Percentiles rank a stretch among this genome's conserved stretches.
These are phyloP conservation scores for Cryphonectria radicalis DNA, from an alignment of 2,329 filamentous ascomycete genomes.

Conservation along the genomic window DNA sequence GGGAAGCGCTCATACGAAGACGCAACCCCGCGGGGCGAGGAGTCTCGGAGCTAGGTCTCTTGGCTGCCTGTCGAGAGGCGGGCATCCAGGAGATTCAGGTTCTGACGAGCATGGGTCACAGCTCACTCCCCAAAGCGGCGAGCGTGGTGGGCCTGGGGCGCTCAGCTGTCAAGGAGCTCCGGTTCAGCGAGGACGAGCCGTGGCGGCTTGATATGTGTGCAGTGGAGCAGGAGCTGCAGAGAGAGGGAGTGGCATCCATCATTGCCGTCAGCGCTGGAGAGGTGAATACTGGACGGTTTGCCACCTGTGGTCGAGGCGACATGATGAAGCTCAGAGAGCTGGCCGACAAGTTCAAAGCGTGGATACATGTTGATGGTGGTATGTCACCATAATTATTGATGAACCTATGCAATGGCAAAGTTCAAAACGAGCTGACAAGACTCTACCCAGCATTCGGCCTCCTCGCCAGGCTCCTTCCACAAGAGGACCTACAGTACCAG, in stretches of 20 bases:
- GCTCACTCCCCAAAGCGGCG: constrained; percentile 82
- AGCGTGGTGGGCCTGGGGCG: constrained; percentile 80
- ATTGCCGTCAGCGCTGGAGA: constrained; percentile 84
- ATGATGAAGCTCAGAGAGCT: constrained; percentile 67
- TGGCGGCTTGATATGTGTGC: constrained; percentile 72
- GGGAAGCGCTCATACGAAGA: constrained; percentile 64
- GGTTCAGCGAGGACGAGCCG: constrained; percentile 54
- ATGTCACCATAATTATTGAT: constrained; percentile 32
- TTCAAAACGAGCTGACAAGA: background rate
- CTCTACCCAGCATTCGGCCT: constrained; percentile 74
- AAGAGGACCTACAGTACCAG: constrained; percentile 34
- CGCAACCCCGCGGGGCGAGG: constrained; percentile 33
- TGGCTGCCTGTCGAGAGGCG: constrained; percentile 66
- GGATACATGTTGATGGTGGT: constrained; percentile 88
- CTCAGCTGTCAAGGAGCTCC: constrained; percentile 65
- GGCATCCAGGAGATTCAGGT: constrained; percentile 73
- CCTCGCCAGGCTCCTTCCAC: constrained; percentile 70
- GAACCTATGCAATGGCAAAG: no score
- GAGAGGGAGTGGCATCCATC: constrained; percentile 66
- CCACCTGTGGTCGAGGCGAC: constrained; percentile 61
- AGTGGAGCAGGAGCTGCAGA: constrained; percentile 63
- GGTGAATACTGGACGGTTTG: constrained; percentile 87
- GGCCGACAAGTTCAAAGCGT: constrained; percentile 74
- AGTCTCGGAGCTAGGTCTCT: constrained; percentile 72
- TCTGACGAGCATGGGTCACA: constrained; percentile 81